Percentiles rank a stretch among this genome's conserved stretches.
These are phyloP conservation scores for Ogataea saltuana DNA, from an alignment of 805 yeast genomes.

Conservation along the genomic window DNA sequence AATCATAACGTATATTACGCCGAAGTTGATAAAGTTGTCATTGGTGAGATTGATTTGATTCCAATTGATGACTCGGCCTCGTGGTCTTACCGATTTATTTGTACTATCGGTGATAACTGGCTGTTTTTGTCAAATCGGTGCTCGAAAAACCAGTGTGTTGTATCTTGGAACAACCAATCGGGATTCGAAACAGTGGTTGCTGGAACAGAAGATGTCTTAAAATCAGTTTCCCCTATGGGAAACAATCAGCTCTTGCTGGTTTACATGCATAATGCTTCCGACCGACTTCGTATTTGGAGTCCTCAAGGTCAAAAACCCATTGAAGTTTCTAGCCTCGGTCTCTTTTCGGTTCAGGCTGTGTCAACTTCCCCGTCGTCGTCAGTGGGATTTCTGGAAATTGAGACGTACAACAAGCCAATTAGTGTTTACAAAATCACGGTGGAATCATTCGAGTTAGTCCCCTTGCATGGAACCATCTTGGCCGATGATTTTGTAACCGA, in stretches of 20 bases:
- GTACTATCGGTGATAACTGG: conserved; percentile 6
- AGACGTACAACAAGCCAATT: conserved; percentile 6
- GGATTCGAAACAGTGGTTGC: conserved; percentile 9
- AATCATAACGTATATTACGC: conserved; percentile 6
- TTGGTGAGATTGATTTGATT: background rate
- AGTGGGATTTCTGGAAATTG: conserved; percentile 8
- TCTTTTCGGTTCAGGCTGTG: conserved; percentile 4
- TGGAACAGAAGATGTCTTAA: conserved; percentile 1
- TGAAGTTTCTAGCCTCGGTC: background rate
- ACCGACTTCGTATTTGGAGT: conserved; percentile 5
- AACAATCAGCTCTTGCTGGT: conserved; percentile 5
- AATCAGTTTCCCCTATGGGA: conserved; percentile 2
- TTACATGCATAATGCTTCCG: conserved; percentile 12
- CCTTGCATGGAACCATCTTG: background rate
- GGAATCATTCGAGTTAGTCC: background rate
- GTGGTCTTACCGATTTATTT: conserved; percentile 5
- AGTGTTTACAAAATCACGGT: conserved; percentile 1
- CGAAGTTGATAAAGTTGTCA: background rate
- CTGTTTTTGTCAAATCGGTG: conserved; percentile 6
- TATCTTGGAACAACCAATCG: conserved; percentile 1
- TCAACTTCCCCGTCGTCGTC: background rate
- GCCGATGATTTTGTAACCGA: conserved; percentile 4
- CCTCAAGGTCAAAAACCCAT: background rate
- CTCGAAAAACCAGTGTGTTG: conserved; percentile 5
- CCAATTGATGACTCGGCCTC: conserved; percentile 5